Conservation (phyloP, 1,284 basidiomycete species). For the Microbotryum intermedium region DNA sequence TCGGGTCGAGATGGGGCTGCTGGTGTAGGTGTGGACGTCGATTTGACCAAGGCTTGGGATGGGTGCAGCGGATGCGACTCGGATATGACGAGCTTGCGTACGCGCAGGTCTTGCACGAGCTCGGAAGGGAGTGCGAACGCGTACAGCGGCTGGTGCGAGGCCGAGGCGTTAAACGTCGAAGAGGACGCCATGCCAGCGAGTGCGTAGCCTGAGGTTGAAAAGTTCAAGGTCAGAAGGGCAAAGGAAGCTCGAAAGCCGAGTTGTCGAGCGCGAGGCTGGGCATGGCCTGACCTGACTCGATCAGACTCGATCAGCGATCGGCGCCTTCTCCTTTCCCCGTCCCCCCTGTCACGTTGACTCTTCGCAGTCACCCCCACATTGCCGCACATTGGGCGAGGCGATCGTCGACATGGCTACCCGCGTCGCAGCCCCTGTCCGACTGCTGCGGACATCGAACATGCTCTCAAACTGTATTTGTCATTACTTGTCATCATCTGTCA, state of each 20-base stretch:
- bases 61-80: constrained; percentile 21
- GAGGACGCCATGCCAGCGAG: not conserved
- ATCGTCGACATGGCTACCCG: not conserved
- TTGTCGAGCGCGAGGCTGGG: too few species aligned
- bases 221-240: not conserved
- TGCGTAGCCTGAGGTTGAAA: not conserved
- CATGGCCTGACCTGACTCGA: not conserved
- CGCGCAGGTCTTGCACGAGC: constrained; percentile 33
- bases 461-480: not conserved
- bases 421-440: not conserved
- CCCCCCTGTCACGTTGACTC: too few species aligned
- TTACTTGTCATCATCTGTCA: too few species aligned
- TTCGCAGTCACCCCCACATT: too few species aligned
- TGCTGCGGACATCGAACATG: not conserved
- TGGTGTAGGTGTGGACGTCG: not conserved
- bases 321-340: not conserved
- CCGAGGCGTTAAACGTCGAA: not conserved
- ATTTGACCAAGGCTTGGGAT: too few species aligned
- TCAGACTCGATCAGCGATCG: not conserved
- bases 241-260: not conserved
- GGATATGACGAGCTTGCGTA: constrained; percentile 32
- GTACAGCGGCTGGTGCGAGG: constrained; percentile 31
- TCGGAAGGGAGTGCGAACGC: constrained; percentile 36
- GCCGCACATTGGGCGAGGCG: too few species aligned
- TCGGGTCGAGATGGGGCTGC: not conserved